Evolutionary conservation across 2,329 filamentous ascomycete genomes (phyloP).

Genomic region (Knufia fluminis): DNA sequence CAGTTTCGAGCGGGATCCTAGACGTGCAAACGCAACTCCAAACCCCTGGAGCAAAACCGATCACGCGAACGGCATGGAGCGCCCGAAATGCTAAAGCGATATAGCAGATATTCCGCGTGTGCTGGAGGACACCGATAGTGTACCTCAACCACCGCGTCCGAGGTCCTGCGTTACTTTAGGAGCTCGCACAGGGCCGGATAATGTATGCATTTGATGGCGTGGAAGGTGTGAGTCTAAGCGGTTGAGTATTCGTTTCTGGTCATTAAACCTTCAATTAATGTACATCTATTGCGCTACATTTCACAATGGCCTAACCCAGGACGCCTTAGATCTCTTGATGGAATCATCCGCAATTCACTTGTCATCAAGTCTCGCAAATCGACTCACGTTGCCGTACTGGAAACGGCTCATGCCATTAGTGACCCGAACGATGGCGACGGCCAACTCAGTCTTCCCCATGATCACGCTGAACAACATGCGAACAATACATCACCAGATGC

Average conservation of each 20-base stretch:
- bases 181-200: neutral
- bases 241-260: too few relatives aligned
- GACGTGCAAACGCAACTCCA: too few relatives aligned
- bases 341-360: neutral
- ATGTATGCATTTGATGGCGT: neutral
- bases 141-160: neutral
- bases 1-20: too few relatives aligned
- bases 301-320: too few relatives aligned
- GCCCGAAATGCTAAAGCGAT: neutral
- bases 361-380: neutral
- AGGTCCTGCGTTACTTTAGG: neutral
- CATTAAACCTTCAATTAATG: too few relatives aligned
- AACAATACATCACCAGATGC: neutral
- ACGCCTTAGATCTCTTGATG: neutral
- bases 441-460: neutral
- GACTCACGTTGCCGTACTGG: neutral
- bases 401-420: neutral
- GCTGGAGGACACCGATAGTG: neutral
- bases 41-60: too few relatives aligned
- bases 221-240: too few relatives aligned
- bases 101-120: neutral
- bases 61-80: too few relatives aligned
- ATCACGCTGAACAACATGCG: neutral
- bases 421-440: neutral
- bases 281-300: too few relatives aligned